Conservation (phyloP, 225 moss, liverwort and hornwort species). For the Physcomitrellopsis africana region DNA sequence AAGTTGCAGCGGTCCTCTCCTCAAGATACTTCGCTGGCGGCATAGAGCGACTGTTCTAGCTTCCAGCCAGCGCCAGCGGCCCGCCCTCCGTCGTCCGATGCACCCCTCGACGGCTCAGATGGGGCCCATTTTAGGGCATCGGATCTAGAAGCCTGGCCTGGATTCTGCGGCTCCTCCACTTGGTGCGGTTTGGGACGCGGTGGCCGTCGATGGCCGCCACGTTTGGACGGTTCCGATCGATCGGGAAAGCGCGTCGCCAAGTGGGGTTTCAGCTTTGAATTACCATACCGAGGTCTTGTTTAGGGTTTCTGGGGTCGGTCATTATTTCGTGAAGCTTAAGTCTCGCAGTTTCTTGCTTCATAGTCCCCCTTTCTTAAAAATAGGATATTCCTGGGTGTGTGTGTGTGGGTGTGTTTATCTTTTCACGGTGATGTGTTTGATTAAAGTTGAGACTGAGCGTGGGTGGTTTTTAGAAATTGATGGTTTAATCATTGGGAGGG, state of each 20-base stretch:
- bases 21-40: constrained; percentile 38
- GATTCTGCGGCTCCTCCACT: not conserved
- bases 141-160: fast-evolving
- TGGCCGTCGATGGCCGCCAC: constrained; percentile 2
- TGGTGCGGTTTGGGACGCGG: no score
- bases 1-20: constrained; percentile 18
- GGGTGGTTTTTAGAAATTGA: no score
- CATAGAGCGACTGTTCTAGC: constrained; percentile 28
- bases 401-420: no score
- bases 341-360: no score
- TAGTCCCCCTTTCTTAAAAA: no score
- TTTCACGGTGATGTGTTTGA: no score
- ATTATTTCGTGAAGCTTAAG: no score
- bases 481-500: no score
- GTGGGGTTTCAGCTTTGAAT: constrained; percentile 22
- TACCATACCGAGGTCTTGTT: not conserved
- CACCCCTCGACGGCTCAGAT: fast-evolving
- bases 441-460: no score
- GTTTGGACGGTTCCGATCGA: not conserved
- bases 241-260: not conserved
- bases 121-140: constrained; percentile 10
- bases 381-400: no score
- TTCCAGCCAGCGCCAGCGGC: constrained; percentile 21
- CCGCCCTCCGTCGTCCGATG: constrained; percentile 27
- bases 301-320: not conserved